phyloP scores from a whole-genome alignment of 2,329 filamentous ascomycete species.

The Xylariaceae sp. region DNA sequence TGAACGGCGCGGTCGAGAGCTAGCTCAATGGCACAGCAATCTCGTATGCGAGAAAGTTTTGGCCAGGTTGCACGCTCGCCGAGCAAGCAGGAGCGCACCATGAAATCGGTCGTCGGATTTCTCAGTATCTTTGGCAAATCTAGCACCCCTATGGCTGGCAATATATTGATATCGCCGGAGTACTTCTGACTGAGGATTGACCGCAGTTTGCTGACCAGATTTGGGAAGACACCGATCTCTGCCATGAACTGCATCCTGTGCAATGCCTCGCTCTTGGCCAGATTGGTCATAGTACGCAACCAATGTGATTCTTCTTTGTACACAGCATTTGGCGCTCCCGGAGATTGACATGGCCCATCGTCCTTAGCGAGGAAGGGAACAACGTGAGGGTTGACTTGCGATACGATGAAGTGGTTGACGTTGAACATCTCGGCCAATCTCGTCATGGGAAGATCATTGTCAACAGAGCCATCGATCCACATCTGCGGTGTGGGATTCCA shows the following conservation, averaged over 20 bases:
- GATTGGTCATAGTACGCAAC: slow-evolving; percentile 62
- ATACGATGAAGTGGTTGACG: slow-evolving; percentile 97
- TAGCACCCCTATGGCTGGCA: slow-evolving; percentile 71
- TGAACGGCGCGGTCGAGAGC: slow-evolving; percentile 75
- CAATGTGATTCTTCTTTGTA: slow-evolving; percentile 47
- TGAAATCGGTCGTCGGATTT: slow-evolving; percentile 84
- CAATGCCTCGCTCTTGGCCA: slow-evolving; percentile 75
- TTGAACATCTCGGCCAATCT: slow-evolving; percentile 93
- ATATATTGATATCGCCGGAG: slow-evolving; percentile 90
- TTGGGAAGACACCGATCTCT: slow-evolving; percentile 77
- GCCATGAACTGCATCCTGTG: slow-evolving; percentile 77
- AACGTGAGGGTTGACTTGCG: slow-evolving; percentile 93
- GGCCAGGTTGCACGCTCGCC: slow-evolving; percentile 92
- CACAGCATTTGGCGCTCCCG: slow-evolving; percentile 20
- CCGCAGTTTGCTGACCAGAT: slow-evolving; percentile 69
- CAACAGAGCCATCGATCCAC: slow-evolving; percentile 93
- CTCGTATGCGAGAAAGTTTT: slow-evolving; percentile 77
- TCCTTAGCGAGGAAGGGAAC: slow-evolving; percentile 79
- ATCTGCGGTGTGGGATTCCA: slow-evolving; percentile 84
- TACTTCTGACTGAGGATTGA: slow-evolving; percentile 88
- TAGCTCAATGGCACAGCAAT: slow-evolving; percentile 84
- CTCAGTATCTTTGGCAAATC: slow-evolving; percentile 74
- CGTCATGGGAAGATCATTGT: slow-evolving; percentile 90
- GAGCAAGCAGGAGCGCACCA: slow-evolving; percentile 69
- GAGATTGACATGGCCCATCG: slow-evolving; percentile 48